phyloP scores from a whole-genome alignment of 164 flowering plant genomes.

The Kalanchoe fedtschenkoi region DNA sequence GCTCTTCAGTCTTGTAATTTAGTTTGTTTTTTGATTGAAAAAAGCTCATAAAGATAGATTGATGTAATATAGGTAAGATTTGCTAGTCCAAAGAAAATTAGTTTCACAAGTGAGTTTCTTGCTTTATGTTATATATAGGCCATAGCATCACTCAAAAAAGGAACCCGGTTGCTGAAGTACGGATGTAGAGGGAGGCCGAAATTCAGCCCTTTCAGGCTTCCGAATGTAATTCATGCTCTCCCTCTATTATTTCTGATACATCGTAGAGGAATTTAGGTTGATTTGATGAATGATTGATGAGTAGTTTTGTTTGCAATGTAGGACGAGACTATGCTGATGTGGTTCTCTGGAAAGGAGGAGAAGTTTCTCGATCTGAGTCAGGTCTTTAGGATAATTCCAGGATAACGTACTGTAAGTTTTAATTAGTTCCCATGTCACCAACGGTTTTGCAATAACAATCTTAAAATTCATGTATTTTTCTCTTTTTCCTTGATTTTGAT shows the following conservation, averaged over 20 bases:
- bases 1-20: background rate
- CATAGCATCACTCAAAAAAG: constrained; percentile 62
- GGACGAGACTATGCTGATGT: constrained; percentile 75
- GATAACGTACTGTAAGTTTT: constrained; percentile 89
- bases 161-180: constrained; percentile 64
- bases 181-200: constrained; percentile 86
- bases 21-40: background rate
- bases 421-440: background rate
- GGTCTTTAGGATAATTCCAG: constrained; percentile 80
- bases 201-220: constrained; percentile 74
- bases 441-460: background rate
- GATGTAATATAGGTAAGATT: background rate
- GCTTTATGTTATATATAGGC: constrained; percentile 21
- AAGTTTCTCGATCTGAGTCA: constrained; percentile 65
- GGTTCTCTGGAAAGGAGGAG: constrained; percentile 88
- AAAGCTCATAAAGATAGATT: background rate
- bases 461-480: background rate
- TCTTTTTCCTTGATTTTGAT: background rate
- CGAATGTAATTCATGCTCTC: constrained; percentile 34
- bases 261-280: background rate
- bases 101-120: background rate
- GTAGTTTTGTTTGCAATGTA: constrained; percentile 19
- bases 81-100: background rate
- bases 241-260: too few species aligned
- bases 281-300: background rate